Percentiles rank a stretch among this genome's conserved stretches.
phyloP scores from a whole-genome alignment of 495 filamentous ascomycete genomes.

The Penicillium coffeae region DNA sequence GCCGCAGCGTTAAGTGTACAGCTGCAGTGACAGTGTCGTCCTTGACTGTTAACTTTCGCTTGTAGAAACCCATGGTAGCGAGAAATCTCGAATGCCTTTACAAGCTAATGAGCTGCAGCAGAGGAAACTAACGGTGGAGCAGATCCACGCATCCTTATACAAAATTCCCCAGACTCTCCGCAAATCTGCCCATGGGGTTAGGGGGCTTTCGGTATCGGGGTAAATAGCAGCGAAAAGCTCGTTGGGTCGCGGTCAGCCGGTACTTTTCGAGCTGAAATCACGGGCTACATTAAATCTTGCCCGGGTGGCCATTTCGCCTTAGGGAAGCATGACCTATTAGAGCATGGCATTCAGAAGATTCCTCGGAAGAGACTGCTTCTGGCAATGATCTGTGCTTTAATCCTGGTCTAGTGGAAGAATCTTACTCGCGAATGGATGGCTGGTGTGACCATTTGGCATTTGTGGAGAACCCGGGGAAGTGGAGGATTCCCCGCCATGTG shows the following conservation, averaged over 20 bases:
- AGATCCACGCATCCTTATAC: conserved; percentile 6
- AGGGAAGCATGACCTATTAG: neutral
- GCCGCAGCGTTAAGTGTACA: conserved; percentile 12
- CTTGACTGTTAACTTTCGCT: conserved; percentile 7
- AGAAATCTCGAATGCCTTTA: neutral
- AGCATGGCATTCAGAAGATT: neutral
- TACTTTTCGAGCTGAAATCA: no score
- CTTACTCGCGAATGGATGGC: neutral
- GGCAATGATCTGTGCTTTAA: neutral
- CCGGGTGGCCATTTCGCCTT: neutral
- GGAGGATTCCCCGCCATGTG: neutral
- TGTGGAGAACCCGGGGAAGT: conserved; percentile 9
- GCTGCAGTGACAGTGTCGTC: conserved; percentile 9
- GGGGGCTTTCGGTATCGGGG: neutral
- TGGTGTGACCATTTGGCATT: neutral
- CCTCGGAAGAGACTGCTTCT: neutral
- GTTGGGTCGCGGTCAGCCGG: neutral
- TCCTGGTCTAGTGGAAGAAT: neutral
- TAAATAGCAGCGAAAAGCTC: conserved; percentile 1
- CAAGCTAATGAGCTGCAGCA: neutral
- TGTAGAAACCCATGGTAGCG: conserved; percentile 6
- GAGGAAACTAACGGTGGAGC: neutral
- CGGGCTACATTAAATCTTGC: neutral
- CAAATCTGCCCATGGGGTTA: neutral
- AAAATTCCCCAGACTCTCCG: conserved; percentile 1